Conservation (phyloP, 768 basidiomycete species). For the Lyophyllum atratum region DNA sequence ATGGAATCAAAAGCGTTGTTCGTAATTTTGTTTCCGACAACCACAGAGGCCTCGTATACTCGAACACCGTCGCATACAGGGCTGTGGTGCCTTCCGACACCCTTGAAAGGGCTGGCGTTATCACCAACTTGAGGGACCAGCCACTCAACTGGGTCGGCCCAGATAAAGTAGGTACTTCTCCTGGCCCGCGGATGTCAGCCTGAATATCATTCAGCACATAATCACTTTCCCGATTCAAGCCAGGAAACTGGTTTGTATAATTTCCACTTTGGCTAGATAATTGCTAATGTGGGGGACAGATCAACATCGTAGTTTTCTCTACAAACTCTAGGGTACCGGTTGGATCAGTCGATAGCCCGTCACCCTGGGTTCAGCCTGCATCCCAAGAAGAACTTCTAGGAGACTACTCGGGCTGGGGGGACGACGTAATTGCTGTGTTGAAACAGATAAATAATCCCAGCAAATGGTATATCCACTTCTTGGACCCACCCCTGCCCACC, state of each 20-base stretch:
- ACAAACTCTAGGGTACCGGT: conserved; percentile 30
- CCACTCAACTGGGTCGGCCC: conserved; percentile 46
- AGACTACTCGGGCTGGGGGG: conserved; percentile 46
- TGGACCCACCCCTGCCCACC: conserved; percentile 41
- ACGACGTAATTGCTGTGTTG: conserved; percentile 42
- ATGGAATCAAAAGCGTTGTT: conserved; percentile 52
- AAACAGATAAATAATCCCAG: conserved; percentile 43
- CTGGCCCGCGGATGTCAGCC: background rate
- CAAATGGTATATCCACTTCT: conserved; percentile 54
- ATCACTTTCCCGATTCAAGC: conserved; percentile 52
- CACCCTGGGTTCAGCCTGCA: conserved; percentile 44
- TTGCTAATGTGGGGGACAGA: no score
- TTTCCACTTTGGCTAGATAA: no score
- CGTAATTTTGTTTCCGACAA: conserved; percentile 38
- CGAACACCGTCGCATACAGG: conserved; percentile 51
- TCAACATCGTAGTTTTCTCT: conserved; percentile 49
- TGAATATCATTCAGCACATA: conserved; percentile 41
- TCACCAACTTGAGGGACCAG: conserved; percentile 33
- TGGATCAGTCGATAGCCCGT: conserved; percentile 25
- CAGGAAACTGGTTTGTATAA: conserved; percentile 36
- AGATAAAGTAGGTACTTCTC: conserved; percentile 39
- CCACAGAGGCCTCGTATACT: conserved; percentile 36
- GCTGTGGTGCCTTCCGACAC: conserved; percentile 42
- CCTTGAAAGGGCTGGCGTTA: conserved; percentile 44
- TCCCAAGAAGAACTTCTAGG: conserved; percentile 45